Evolutionary conservation across 1,139 yeast genomes (phyloP), one percentile per base, ranked within the genome.

Genomic region (Hemisphaericaspora subhashii): DNA sequence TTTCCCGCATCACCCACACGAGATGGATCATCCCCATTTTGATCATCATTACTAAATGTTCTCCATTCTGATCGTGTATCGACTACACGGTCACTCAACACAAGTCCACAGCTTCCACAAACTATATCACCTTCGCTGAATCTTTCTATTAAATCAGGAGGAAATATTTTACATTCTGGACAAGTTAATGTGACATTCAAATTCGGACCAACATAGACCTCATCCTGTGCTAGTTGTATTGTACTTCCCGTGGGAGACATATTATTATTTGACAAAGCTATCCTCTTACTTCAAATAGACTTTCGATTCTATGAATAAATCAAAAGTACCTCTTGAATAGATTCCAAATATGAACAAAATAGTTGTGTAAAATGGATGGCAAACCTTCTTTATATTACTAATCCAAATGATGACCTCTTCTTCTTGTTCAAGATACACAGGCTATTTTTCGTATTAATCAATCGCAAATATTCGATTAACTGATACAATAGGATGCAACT

Each of bases 1-100:
- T 90, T 90, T n/a, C 94, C 85, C 3, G 98, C 98, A 57, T 90
- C 98, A 62, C 98, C 98, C 48, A 92, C 98, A 86, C 98, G 98
- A 53, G 95, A 84, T 3, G 98, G 98, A 61, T 92, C 98, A 58
- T 89, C 98, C 53, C 95, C 96, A 51, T 92, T 94, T 64, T 90
- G 98, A 60, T 92, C 98, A 61, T 92, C 98, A 60, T 92, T 92
- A 47, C 86, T 81, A 64, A 92, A 92, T 2, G 98, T 92, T 72
- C 98, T 86, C 98, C 98, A 92, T 71, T 92, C 98, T 2, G 96
- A 87, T 52, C 98, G 74, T 5, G 96, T 90, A 58, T 92, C 98
- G 24, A 92, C 96, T 39, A 92, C 85, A 48, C 95, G 74, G 59
- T 89, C 96, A 52, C 96, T 88, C 22, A 92, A 74, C 2, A 92